Base-by-base conservation (phyloP, 2,329 filamentous ascomycete species). In the Sordariomycetes sp. region DNA sequence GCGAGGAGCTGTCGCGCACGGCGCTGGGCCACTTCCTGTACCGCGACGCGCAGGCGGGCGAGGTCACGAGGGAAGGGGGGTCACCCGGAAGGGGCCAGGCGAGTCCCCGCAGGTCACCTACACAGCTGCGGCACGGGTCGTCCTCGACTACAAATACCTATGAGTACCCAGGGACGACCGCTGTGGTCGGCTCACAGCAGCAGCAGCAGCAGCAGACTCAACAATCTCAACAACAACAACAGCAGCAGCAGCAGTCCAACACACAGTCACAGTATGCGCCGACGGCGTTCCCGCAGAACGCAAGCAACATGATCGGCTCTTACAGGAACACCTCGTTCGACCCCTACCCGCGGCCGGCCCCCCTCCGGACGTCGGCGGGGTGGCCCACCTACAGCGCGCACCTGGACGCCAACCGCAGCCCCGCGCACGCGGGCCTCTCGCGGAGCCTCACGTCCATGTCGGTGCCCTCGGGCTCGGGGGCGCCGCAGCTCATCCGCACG, bases 401-500 rank as follows among this genome's bases (percentile, higher is more conserved):
- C 50, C 67, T 75, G 59, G 70, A 66, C 60, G 70, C 68, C 67
- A 70, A 68, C n/a, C 75, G 69, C 57, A 75, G 72, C 48, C 71
- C 76, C 0, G 64, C 72, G 67, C 75, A 79, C 59, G 68, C 72
- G 1, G 66, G 71, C 1, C 73, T 80, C 54, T 68, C 73, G 7
- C 74, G 80, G 1, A 74, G 71, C 58, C 65, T 81, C 63, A 75
- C 78, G 32, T 71, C 78, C 10, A 65, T 80, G n/a, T 73, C 79
- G 48, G 74, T 79, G 60, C 75, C 79, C 1, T 70, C 75, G 0
- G 69, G 73, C 1, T 69, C 68, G 25, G n/a, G n/a, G n/a, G 67
- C 73, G 3, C 80, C 81, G 1, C 73, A 76, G 62, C 75, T 84
- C 2, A 74, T 82, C 24, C 75, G 81, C 40, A 84, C 81, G 3